Percentiles rank a stretch among this genome's conserved stretches.
Conservation (phyloP, 2,329 filamentous ascomycete genomes). For the Hymenoscyphus fraxineus region DNA sequence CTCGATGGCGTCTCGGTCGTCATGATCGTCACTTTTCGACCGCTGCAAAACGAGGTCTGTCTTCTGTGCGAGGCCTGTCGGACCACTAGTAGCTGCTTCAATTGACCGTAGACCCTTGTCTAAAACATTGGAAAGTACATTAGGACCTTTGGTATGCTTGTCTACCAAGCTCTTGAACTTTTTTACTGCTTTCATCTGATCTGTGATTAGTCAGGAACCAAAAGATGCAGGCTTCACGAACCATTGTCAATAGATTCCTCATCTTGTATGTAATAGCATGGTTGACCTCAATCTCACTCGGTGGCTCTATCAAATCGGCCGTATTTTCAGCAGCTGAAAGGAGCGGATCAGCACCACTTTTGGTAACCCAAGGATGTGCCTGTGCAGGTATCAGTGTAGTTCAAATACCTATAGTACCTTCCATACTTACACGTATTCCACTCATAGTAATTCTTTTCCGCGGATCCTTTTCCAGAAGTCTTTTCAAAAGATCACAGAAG, state of each 20-base stretch:
- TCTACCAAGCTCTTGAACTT: conserved; percentile 77
- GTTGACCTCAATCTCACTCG: conserved; percentile 86
- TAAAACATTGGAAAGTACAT: conserved; percentile 54
- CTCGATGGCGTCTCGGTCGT: conserved; percentile 48
- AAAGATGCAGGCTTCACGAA: conserved; percentile 39
- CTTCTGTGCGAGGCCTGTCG: conserved; percentile 40
- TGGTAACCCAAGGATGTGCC: conserved; percentile 93
- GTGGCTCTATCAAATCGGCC: conserved; percentile 71
- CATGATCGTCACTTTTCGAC: conserved; percentile 47
- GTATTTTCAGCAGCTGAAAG: conserved; percentile 84
- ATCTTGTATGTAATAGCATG: conserved; percentile 88
- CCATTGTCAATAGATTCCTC: conserved; percentile 78
- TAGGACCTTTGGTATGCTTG: conserved; percentile 44
- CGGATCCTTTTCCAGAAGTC: conserved; percentile 80
- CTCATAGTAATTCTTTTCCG: conserved; percentile 77
- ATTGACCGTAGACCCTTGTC: conserved; percentile 55
- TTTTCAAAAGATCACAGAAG: conserved; percentile 71
- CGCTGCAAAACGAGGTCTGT: conserved; percentile 33
- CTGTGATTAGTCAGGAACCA: conserved; percentile 12
- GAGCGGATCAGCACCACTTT: conserved; percentile 69
- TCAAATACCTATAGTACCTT: background rate
- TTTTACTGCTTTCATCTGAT: conserved; percentile 81
- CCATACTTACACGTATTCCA: conserved; percentile 67
- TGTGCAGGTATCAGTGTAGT: conserved; percentile 38
- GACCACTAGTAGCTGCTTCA: conserved; percentile 40